Conservation (phyloP, 2,329 filamentous ascomycete genomes). For the Pseudocercospora vitis region DNA sequence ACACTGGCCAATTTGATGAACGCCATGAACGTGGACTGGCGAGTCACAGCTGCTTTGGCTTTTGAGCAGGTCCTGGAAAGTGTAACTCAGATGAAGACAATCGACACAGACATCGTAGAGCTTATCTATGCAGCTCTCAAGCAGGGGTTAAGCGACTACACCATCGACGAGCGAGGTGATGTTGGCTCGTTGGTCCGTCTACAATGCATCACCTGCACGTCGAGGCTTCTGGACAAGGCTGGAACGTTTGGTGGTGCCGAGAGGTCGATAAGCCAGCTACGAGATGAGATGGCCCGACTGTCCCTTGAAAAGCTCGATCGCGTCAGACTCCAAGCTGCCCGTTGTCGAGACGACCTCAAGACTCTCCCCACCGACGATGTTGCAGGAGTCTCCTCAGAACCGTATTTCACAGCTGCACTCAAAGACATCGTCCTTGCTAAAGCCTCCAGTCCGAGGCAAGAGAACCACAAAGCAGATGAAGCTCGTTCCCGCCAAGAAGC, state of each 20-base stretch:
- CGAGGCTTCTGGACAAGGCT: slow-evolving; percentile 14
- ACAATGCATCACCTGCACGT: slow-evolving; percentile 69
- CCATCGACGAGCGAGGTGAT: slow-evolving; percentile 83
- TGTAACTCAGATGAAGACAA: neutral
- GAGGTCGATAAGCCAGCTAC: slow-evolving; percentile 17
- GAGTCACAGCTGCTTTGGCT: slow-evolving; percentile 45
- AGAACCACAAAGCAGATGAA: neutral
- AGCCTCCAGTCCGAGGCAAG: neutral
- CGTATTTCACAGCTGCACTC: slow-evolving; percentile 29
- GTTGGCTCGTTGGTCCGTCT: slow-evolving; percentile 82
- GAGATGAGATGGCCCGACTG: slow-evolving; percentile 57
- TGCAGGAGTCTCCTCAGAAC: slow-evolving; percentile 28
- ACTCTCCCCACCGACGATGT: slow-evolving; percentile 18
- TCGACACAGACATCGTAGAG: slow-evolving; percentile 16
- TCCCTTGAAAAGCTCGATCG: slow-evolving; percentile 88
- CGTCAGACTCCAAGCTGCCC: slow-evolving; percentile 68
- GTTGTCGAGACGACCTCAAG: slow-evolving; percentile 32
- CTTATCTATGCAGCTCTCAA: slow-evolving; percentile 33
- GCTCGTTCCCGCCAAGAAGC: slow-evolving; percentile 35
- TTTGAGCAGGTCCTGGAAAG: slow-evolving; percentile 34
- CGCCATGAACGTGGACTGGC: slow-evolving; percentile 44
- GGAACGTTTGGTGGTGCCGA: slow-evolving; percentile 8
- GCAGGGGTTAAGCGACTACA: slow-evolving; percentile 77
- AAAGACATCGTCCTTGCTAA: neutral
- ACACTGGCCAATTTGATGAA: slow-evolving; percentile 35